Conservation (phyloP, 495 filamentous ascomycete species). For the Talaromyces proteolyticus region DNA sequence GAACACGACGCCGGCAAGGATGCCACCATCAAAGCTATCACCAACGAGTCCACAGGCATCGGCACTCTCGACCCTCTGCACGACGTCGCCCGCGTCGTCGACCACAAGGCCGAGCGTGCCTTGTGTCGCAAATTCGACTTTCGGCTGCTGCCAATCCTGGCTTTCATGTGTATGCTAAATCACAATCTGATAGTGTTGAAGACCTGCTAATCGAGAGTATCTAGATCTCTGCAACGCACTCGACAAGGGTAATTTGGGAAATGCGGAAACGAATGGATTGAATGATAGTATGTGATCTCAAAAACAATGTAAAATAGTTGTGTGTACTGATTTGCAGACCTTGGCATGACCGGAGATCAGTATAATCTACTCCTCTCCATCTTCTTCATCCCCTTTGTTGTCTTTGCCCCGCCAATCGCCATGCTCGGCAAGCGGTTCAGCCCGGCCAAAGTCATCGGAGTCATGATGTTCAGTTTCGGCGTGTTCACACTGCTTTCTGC, state of each 20-base stretch:
- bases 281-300: slow-evolving; percentile 27
- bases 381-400: slow-evolving; percentile 75
- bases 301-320: too few species aligned
- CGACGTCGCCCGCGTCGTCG: slow-evolving; percentile 30
- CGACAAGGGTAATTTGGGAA: slow-evolving; percentile 65
- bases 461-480: slow-evolving; percentile 65
- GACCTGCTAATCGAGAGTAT: background rate
- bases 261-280: slow-evolving; percentile 62
- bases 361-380: slow-evolving; percentile 69
- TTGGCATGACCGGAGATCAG: slow-evolving; percentile 33
- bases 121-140: slow-evolving; percentile 60
- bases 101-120: slow-evolving; percentile 51
- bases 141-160: slow-evolving; percentile 55
- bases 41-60: background rate
- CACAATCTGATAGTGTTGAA: slow-evolving; percentile 1
- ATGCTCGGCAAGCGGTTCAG: slow-evolving; percentile 66
- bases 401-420: slow-evolving; percentile 59
- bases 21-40: background rate
- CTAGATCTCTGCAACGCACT: slow-evolving; percentile 54
- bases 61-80: slow-evolving; percentile 5
- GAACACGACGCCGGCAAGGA: background rate
- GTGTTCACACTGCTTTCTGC: slow-evolving; percentile 51
- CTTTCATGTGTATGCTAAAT: slow-evolving; percentile 51
- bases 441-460: slow-evolving; percentile 55
- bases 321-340: too few species aligned